These are phyloP conservation scores for Ganoderma resinaceum DNA, from an alignment of 1,284 basidiomycete species.

Conservation along the genomic window DNA sequence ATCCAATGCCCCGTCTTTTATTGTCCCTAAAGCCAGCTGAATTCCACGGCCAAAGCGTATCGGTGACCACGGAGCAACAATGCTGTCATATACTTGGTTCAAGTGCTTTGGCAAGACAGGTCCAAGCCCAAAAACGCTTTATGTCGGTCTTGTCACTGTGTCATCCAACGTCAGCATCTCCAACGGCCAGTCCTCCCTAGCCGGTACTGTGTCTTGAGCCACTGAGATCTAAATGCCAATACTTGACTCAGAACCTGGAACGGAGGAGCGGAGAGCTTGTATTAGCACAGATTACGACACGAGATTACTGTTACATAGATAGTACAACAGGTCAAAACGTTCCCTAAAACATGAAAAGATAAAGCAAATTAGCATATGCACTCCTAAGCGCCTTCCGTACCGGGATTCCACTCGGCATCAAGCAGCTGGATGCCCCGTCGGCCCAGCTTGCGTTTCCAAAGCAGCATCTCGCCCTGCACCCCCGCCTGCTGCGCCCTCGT, in stretches of 20 bases:
- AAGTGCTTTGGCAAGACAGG: not conserved
- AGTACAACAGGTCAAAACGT: not conserved
- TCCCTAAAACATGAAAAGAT: not conserved
- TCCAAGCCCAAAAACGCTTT: not conserved
- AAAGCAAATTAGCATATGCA: not conserved
- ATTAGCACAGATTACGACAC: slow-evolving; percentile 8
- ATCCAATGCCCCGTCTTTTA: not conserved
- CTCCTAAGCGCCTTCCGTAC: slow-evolving; percentile 17
- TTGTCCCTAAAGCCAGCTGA: not conserved
- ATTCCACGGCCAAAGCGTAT: not conserved
- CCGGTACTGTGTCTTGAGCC: not conserved
- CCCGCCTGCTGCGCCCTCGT: slow-evolving; percentile 70
- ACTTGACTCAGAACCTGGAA: not conserved
- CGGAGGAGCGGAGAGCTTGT: not conserved
- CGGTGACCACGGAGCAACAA: not conserved
- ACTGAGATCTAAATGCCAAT: too few species aligned
- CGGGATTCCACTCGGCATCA: slow-evolving; percentile 70
- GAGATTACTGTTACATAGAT: slow-evolving; percentile 1
- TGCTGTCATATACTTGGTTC: not conserved
- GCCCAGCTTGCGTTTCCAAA: slow-evolving; percentile 68
- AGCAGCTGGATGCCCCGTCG: slow-evolving; percentile 64
- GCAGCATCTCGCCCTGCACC: slow-evolving; percentile 78
- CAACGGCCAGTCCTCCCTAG: not conserved
- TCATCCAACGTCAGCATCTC: not conserved
- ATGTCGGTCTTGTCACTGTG: not conserved